phyloP scores from a whole-genome alignment of 371 early-diverging fungal species.

The Umbelopsis sp. region DNA sequence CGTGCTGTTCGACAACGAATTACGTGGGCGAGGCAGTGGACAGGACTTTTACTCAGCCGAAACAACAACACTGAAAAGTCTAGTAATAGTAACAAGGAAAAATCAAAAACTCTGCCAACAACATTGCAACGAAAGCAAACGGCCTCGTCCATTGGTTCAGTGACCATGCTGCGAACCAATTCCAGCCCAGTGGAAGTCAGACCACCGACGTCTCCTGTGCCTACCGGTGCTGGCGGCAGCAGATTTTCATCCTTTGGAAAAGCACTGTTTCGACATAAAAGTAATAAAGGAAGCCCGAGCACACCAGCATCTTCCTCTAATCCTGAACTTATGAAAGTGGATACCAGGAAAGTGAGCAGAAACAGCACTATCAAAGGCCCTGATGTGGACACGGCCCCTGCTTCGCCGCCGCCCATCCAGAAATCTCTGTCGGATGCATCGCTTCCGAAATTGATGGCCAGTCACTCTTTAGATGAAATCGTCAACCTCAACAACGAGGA shows the following conservation, averaged over 20 bases:
- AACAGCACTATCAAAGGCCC: neutral
- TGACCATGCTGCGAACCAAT: neutral
- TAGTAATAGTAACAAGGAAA: neutral
- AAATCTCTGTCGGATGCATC: neutral
- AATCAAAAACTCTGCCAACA: neutral
- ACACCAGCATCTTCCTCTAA: neutral
- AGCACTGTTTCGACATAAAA: constrained; percentile 4
- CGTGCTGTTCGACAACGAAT: constrained; percentile 6
- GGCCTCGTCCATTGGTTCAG: neutral
- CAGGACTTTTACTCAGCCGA: neutral
- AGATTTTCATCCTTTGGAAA: constrained; percentile 5
- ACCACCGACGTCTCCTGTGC: neutral
- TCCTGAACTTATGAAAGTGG: neutral
- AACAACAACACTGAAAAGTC: constrained; percentile 3
- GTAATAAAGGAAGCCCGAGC: neutral
- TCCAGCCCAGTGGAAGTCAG: constrained; percentile 3
- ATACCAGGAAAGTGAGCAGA: neutral
- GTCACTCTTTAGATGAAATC: neutral
- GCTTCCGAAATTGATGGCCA: neutral
- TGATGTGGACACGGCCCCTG: neutral
- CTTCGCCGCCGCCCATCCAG: neutral
- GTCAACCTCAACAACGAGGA: neutral
- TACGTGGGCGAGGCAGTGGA: constrained; percentile 13
- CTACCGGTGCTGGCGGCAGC: neutral
- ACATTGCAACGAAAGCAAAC: constrained; percentile 4